phyloP scores from a whole-genome alignment of 345 rosid species.

The Hibiscus mutabilis region DNA sequence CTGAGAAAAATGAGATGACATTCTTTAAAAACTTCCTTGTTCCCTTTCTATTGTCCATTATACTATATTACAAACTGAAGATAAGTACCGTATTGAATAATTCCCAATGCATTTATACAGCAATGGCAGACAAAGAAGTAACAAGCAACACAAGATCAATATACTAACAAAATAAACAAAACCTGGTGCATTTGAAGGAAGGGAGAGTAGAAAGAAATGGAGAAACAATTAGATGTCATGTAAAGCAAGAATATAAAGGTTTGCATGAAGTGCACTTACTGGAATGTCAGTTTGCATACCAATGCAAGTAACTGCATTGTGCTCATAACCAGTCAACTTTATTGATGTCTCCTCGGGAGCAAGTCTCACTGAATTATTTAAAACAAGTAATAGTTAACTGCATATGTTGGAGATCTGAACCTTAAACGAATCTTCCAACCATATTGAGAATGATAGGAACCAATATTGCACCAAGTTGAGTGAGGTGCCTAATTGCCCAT shows the following conservation, averaged over 20 bases:
- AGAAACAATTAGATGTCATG: background rate
- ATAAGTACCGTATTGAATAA: background rate
- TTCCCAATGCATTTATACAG: background rate
- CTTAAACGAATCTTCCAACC: background rate
- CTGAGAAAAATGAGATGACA: background rate
- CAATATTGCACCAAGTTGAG: background rate
- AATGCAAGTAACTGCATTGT: constrained; percentile 79
- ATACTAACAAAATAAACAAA: background rate
- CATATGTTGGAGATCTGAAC: background rate
- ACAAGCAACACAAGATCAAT: background rate
- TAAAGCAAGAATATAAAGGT: constrained; percentile 5
- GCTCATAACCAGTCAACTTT: constrained; percentile 67
- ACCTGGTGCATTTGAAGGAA: background rate
- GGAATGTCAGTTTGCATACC: constrained; percentile 81
- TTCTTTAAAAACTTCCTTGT: constrained; percentile 13
- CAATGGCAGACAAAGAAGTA: background rate
- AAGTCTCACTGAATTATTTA: constrained; percentile 71
- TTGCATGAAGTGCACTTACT: constrained; percentile 31
- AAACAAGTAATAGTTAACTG: background rate
- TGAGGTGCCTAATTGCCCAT: too few species aligned
- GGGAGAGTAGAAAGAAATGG: constrained; percentile 9
- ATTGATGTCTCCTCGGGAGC: constrained; percentile 77
- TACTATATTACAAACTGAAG: constrained; percentile 2
- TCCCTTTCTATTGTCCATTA: constrained; percentile 14
- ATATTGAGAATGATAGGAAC: background rate